Percentiles rank a stretch among this genome's conserved stretches.
Conservation (phyloP, 148 eudicot genomes). For the Fagopyrum homotropicum region DNA sequence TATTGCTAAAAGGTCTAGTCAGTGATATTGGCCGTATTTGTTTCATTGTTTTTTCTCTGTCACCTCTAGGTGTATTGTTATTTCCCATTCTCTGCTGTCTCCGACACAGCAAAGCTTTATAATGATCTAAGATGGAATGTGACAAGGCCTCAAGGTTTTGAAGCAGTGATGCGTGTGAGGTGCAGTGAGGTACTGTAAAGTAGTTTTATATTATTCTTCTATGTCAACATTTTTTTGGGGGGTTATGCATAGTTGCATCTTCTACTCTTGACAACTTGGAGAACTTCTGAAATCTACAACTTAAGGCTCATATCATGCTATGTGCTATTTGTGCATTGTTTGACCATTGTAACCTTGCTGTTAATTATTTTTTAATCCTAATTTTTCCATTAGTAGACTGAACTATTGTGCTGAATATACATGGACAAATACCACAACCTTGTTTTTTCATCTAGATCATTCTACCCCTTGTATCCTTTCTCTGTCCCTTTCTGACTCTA, state of each 20-base stretch:
- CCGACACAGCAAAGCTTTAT: conserved; percentile 91
- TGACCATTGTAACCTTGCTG: background rate
- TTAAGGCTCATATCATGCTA: background rate
- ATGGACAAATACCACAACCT: background rate
- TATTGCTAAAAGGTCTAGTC: too few species aligned
- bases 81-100: conserved; percentile 76
- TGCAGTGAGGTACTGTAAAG: conserved; percentile 63
- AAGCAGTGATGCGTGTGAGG: conserved; percentile 97
- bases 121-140: conserved; percentile 97
- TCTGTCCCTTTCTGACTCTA: too few species aligned
- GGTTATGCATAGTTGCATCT: too few species aligned
- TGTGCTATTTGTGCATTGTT: background rate
- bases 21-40: too few species aligned
- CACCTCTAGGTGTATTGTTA: conserved; percentile 78
- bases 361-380: background rate
- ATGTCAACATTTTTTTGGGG: too few species aligned
- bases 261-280: too few species aligned
- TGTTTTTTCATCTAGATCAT: background rate
- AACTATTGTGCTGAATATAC: background rate
- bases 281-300: too few species aligned
- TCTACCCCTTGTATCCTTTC: too few species aligned
- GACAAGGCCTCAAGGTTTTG: conserved; percentile 94
- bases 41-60: background rate
- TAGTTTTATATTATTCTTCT: background rate
- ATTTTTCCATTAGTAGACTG: background rate